Conservation (phyloP, 257 asterid species). For the Plantago ovata region DNA sequence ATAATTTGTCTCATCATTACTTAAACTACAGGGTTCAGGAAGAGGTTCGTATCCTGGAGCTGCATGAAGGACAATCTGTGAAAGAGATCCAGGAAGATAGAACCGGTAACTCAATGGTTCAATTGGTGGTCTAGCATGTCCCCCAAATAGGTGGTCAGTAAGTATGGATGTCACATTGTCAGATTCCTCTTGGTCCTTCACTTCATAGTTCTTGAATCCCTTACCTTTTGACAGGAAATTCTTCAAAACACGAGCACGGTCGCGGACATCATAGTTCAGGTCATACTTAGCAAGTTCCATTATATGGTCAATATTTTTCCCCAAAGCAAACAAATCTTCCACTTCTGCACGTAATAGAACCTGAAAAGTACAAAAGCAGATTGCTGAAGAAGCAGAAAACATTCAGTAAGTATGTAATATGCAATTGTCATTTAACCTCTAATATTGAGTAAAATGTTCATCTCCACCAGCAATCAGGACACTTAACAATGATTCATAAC, state of each 20-base stretch:
- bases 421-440: slow-evolving; percentile 7
- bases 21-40: slow-evolving; percentile 81
- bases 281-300: slow-evolving; percentile 87
- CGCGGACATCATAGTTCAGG: slow-evolving; percentile 85
- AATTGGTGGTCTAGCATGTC: slow-evolving; percentile 39
- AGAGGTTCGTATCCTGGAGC: slow-evolving; percentile 99
- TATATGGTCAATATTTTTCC: slow-evolving; percentile 44
- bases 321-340: slow-evolving; percentile 43
- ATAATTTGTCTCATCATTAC: slow-evolving; percentile 33
- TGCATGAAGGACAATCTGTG: slow-evolving; percentile 96
- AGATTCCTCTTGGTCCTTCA: slow-evolving; percentile 32
- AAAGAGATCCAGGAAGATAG: slow-evolving; percentile 98
- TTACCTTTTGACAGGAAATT: slow-evolving; percentile 46
- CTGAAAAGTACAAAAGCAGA: slow-evolving; percentile 38
- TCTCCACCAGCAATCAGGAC: too few relatives aligned
- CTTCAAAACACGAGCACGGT: slow-evolving; percentile 76
- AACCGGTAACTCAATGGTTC: slow-evolving; percentile 60
- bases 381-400: slow-evolving; percentile 15
- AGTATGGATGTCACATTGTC: slow-evolving; percentile 37
- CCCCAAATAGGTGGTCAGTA: slow-evolving; percentile 61
- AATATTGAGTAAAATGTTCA: too few relatives aligned
- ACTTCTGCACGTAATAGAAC: slow-evolving; percentile 61
- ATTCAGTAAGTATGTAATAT: background rate
- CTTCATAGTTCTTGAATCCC: slow-evolving; percentile 36
- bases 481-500: too few relatives aligned